phyloP scores from a whole-genome alignment of 257 asterid species.

The Rauvolfia tetraphylla region DNA sequence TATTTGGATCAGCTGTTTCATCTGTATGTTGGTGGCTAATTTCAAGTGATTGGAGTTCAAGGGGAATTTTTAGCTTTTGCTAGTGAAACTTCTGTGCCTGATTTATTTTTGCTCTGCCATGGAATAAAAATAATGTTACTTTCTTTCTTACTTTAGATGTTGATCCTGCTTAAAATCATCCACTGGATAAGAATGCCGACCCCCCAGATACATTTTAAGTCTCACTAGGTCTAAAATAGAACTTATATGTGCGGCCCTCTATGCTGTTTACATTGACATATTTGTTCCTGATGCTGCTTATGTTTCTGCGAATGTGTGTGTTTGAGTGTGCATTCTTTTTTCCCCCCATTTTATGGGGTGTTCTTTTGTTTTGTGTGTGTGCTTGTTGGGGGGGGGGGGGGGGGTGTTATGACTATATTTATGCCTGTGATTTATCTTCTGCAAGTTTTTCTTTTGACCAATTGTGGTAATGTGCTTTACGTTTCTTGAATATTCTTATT shows the following conservation, averaged over 20 bases:
- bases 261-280: background rate
- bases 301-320: background rate
- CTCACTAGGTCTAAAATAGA: background rate
- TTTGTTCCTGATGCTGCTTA: background rate
- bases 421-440: background rate
- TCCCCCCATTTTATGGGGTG: no score
- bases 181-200: background rate
- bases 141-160: background rate
- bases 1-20: background rate
- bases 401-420: background rate
- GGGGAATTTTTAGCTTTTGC: background rate
- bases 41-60: background rate
- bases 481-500: background rate
- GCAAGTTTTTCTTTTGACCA: background rate
- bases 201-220: background rate
- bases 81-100: background rate
- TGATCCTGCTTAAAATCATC: slow-evolving; percentile 2
- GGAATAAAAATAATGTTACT: background rate
- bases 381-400: no score
- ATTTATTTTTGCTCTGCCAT: background rate
- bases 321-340: no score
- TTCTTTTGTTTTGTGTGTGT: no score
- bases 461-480: background rate
- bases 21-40: background rate
- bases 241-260: background rate